Evolutionary conservation across 2,329 filamentous ascomycete genomes (phyloP), one percentile per base, ranked within the genome.

Genomic region (Hypoxylon sp.): DNA sequence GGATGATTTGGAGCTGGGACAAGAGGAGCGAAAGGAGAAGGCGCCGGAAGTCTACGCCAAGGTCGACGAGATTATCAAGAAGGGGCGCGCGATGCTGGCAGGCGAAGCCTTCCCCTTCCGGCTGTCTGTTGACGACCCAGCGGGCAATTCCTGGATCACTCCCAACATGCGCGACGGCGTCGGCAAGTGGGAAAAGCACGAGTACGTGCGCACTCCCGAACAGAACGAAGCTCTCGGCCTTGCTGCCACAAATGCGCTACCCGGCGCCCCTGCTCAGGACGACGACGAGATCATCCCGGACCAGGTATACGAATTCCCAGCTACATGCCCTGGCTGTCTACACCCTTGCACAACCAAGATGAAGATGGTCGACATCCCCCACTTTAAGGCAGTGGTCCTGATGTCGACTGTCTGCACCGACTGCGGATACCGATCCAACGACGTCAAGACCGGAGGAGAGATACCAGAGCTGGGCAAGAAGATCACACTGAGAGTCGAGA

Each of bases 291-390:
- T 98, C 72, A 85, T 96, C 49, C 93, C 96, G 69, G 91, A 97
- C 77, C 91, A 97, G 78, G 91, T 97, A 26, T 98, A 98, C 82
- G 90, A 89, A 63, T 96, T 99, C 81, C 95, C 95, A 2, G 91
- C 94, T 5, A 92, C 89, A 61, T 99, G 96, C 78, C 96, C 96
- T 0, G 95, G 93, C 66, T 99, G 96, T 83, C 89, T 90, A 75
- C 92, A 92, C 79, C 82, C 88, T 3, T 97, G 94, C 80, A 89
- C 89, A 3, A 97, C 96, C 8, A 94, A 97, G 79, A 97, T 97
- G 93, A 97, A 97, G 83, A 97, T 97, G 90, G 93, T 98, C 61
- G 93, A 97, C 74, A 97, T 99, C 67, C 96, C 96, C 0, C 91
- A 97, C 81, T 99, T 99, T 83, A 97, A 97, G 81, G 93, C 98